Evolutionary conservation across 1,139 yeast species (phyloP), one percentile per base, ranked within the genome.

Genomic region (Zygosaccharomyces pseudobailii): DNA sequence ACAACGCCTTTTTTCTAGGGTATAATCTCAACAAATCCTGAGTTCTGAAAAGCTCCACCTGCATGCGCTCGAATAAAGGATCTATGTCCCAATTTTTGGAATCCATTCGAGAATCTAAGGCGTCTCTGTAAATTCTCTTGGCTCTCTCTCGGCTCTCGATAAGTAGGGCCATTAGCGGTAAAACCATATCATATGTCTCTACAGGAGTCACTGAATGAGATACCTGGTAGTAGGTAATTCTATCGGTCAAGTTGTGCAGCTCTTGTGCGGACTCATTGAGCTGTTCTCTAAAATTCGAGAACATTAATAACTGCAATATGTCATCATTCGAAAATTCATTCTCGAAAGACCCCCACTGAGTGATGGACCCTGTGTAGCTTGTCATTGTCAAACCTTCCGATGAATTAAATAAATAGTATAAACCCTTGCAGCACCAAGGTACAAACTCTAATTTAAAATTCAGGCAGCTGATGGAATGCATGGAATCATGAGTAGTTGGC

Each of bases 111-210:
- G 47, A 31, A 17, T 36, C 42, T n/a, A 57, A 32, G 3, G 54
- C 51, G 8, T 47, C 45, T 19, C 58, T 50, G 45, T 55, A 55
- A 6, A 53, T 17, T 33, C 60, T 47, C 42, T 50, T 56, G 2
- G 60, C 60, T 17, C 48, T 43, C 33, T 57, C 57, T 17, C 58
- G 46, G 30, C 51, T 53, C 24, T 48, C 51, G 49, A 56, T 43
- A 22, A 56, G 40, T 7, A 45, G 37, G 1, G 48, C 56, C 55
- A 57, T 48, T 19, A 55, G 40, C 13, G 41, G 41, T 28, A 38
- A 38, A 10, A 38, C 24, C 19, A 10, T 38, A 10, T 38, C 41
- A 13, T 27, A 20, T 5, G 41, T 38, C 33, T 38, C 41, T 6
- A 46, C 27, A 2, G 59, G 56, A 2, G 55, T 43, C 4, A 43